Percentiles rank a stretch among this genome's conserved stretches.
Conservation (phyloP, 257 asterid species). For the Galeopsis tetrahit region DNA sequence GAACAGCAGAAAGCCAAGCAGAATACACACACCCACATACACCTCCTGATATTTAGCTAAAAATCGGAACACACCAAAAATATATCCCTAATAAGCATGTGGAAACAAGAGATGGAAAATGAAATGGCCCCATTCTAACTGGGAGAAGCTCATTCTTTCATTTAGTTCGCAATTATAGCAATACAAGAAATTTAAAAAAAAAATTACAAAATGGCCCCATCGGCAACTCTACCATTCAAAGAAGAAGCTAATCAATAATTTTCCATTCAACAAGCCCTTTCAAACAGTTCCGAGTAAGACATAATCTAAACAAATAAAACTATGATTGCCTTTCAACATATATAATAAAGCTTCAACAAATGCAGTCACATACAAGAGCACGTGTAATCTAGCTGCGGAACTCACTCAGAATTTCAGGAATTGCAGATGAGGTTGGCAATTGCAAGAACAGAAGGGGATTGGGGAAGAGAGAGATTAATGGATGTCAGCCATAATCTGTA, state of each 20-base stretch:
- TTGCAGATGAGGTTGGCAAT: neutral
- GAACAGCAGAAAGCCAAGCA: neutral
- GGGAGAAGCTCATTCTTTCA: neutral
- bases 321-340: neutral
- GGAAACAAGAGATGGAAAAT: neutral
- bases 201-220: neutral
- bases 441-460: neutral
- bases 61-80: neutral
- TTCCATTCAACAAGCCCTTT: neutral
- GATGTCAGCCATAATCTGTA: neutral
- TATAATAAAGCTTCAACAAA: neutral
- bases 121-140: neutral
- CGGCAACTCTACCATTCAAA: constrained; percentile 13
- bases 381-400: neutral
- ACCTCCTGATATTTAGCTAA: neutral
- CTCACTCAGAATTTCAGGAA: constrained; percentile 10
- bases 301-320: neutral
- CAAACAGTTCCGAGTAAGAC: neutral
- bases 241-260: neutral
- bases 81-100: neutral
- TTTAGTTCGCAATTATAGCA: neutral
- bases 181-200: neutral
- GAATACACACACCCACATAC: neutral
- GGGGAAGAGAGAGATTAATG: neutral
- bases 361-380: neutral